A percentile compares a stretch with the other conserved stretches of the same genome.
Evolutionary conservation across 2,329 filamentous ascomycete species (phyloP).

Genomic region (Cladosporium sp.): DNA sequence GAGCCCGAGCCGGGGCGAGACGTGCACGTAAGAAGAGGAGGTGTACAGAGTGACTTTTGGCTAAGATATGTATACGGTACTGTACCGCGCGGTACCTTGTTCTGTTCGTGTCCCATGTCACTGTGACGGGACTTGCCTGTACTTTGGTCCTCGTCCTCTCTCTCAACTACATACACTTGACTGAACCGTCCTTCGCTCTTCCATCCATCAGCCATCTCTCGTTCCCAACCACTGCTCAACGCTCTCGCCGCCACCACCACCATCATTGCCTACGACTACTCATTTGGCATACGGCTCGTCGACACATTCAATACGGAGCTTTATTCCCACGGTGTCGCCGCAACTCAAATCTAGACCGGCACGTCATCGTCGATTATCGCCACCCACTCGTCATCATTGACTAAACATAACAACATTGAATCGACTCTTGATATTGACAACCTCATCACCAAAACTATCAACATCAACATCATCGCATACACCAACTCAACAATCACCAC

Average conservation of each 20-base stretch:
- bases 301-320: no score
- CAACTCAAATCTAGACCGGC: neutral
- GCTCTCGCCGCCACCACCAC: no score
- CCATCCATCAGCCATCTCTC: neutral
- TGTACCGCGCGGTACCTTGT: neutral
- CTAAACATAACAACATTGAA: neutral
- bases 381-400: no score
- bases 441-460: neutral
- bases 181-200: neutral
- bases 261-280: no score
- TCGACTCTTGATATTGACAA: neutral
- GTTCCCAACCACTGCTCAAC: neutral
- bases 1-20: no score
- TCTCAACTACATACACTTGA: no score
- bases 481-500: neutral
- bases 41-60: neutral
- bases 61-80: neutral
- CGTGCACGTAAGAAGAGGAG: neutral
- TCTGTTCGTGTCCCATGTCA: neutral
- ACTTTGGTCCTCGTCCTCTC: no score
- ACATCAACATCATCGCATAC: no score
- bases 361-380: neutral
- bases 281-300: no score
- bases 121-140: neutral
- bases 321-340: neutral